Evolutionary conservation across 495 filamentous ascomycete species (phyloP).

Genomic region (Aspergillus steynii): DNA sequence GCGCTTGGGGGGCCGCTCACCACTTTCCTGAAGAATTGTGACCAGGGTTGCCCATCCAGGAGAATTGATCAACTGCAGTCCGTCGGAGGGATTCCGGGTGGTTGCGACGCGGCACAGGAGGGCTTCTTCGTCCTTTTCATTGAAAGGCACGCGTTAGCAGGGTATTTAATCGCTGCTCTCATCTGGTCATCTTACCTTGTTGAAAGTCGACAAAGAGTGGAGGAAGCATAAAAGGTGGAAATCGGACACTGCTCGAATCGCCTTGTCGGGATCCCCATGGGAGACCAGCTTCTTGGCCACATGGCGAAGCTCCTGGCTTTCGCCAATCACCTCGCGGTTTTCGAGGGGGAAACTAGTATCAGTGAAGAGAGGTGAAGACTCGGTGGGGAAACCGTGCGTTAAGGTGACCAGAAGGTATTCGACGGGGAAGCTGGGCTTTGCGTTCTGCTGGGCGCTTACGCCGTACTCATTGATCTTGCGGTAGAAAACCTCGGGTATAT

Average conservation of each 20-base stretch:
- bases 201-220: constrained; percentile 74
- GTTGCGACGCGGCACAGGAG: constrained; percentile 83
- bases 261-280: constrained; percentile 58
- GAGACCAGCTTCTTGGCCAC: constrained; percentile 63
- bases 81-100: constrained; percentile 72
- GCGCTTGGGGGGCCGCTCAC: constrained; percentile 93
- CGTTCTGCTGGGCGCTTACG: constrained; percentile 92
- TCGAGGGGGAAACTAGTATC: constrained; percentile 77
- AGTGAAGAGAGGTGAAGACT: constrained; percentile 72
- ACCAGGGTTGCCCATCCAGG: constrained; percentile 91
- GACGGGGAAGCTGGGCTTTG: constrained; percentile 92
- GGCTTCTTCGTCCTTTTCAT: constrained; percentile 78
- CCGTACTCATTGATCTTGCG: constrained; percentile 95
- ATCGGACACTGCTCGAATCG: constrained; percentile 73
- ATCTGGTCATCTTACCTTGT: constrained; percentile 61
- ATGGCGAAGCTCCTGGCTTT: constrained; percentile 70
- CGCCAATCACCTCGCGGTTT: constrained; percentile 82
- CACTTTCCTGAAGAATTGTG: constrained; percentile 89
- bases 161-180: constrained; percentile 1
- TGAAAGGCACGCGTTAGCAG: constrained; percentile 7
- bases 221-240: constrained; percentile 93
- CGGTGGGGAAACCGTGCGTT: constrained; percentile 92
- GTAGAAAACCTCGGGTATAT: constrained; percentile 98
- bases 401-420: constrained; percentile 95
- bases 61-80: constrained; percentile 77